phyloP scores from a whole-genome alignment of 305 asterid species.

The Fraxinus platypoda region DNA sequence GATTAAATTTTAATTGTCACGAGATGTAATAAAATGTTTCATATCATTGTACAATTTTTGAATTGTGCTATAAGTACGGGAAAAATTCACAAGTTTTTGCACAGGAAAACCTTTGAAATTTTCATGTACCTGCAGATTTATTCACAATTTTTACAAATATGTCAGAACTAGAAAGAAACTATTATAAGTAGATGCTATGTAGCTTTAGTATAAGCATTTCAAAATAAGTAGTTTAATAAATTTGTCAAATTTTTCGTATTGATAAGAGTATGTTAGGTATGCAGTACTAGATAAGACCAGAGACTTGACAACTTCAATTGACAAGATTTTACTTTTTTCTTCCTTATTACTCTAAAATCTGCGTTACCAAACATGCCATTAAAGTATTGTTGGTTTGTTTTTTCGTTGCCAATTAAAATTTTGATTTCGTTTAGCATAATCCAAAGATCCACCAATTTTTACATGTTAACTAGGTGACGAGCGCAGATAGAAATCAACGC shows the following conservation, averaged over 20 bases:
- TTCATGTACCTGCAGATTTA: no score
- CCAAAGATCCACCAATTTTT: conserved; percentile 1
- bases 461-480: conserved; percentile 51
- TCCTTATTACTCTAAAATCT: not conserved
- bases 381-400: not conserved
- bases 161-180: not conserved
- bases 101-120: no score
- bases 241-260: not conserved
- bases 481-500: conserved; percentile 90
- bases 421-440: not conserved
- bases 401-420: not conserved
- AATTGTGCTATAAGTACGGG: no score
- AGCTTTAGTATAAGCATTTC: not conserved
- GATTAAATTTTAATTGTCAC: not conserved
- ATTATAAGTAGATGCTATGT: not conserved
- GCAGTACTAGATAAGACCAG: not conserved
- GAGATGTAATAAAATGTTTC: not conserved
- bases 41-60: no score
- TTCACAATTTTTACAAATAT: no score
- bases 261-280: not conserved
- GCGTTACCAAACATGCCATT: not conserved
- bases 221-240: not conserved
- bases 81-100: no score
- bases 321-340: not conserved
- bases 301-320: not conserved